These are phyloP conservation scores for Allium fistulosum DNA, from an alignment of 106 monocot genomes.

Conservation along the genomic window DNA sequence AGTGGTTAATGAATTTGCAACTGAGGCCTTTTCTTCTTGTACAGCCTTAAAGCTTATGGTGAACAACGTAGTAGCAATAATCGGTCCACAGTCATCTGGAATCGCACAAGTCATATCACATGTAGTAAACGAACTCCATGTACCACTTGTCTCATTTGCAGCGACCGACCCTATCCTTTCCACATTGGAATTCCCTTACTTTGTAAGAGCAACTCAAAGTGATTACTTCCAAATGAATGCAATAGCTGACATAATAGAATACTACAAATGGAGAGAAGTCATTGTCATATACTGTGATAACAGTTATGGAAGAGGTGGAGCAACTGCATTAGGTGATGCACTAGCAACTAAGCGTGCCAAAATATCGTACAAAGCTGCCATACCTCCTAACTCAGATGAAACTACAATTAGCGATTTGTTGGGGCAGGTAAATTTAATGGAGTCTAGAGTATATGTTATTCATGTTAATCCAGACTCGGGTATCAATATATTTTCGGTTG, in stretches of 20 bases:
- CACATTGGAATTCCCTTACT: conserved; percentile 56
- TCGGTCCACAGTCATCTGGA: conserved; percentile 80
- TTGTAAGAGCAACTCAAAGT: conserved; percentile 40
- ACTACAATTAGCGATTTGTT: conserved; percentile 35
- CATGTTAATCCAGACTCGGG: conserved; percentile 86
- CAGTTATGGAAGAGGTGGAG: conserved; percentile 64
- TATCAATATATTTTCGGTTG: conserved; percentile 41
- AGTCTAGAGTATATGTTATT: conserved; percentile 66
- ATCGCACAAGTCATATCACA: conserved; percentile 65
- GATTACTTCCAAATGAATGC: conserved; percentile 84
- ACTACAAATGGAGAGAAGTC: conserved; percentile 60
- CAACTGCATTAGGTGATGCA: conserved; percentile 43
- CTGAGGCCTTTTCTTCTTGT: neutral
- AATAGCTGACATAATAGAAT: conserved; percentile 39
- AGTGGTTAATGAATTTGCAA: neutral
- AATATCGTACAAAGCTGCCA: conserved; percentile 69
- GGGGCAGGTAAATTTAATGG: conserved; percentile 51
- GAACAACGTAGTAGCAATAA: conserved; percentile 63
- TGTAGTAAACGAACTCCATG: conserved; percentile 52
- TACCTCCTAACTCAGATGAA: conserved; percentile 28
- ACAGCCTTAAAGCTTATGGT: conserved; percentile 75
- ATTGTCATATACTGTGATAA: conserved; percentile 69
- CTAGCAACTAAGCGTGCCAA: conserved; percentile 36
- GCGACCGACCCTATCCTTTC: conserved; percentile 69
- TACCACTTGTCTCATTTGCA: conserved; percentile 71